phyloP scores from a whole-genome alignment of 2,329 filamentous ascomycete species.

The Beauveria medogensis region DNA sequence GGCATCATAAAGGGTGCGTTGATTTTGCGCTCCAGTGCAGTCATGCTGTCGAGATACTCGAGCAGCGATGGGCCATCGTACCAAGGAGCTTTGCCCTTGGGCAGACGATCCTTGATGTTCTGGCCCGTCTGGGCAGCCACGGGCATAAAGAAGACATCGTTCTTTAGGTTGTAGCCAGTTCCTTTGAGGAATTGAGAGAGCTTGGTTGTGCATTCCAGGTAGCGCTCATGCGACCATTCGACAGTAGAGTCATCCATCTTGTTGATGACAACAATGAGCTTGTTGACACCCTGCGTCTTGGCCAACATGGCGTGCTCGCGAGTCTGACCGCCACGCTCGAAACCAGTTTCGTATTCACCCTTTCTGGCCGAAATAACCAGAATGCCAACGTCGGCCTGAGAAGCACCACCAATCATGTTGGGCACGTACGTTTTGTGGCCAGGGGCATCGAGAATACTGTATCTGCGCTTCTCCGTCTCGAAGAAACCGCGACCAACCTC shows the following conservation, averaged over 20 bases:
- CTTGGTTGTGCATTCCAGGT: conserved; percentile 88
- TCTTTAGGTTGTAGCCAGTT: conserved; percentile 90
- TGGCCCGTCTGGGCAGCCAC: conserved; percentile 81
- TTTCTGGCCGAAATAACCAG: conserved; percentile 94
- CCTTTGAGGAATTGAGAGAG: conserved; percentile 81
- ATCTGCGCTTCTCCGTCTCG: conserved; percentile 91
- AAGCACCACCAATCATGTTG: conserved; percentile 94
- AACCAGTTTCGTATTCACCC: conserved; percentile 97
- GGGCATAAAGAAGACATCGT: conserved; percentile 90
- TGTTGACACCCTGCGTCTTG: conserved; percentile 97
- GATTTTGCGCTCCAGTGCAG: conserved; percentile 85
- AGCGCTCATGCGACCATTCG: conserved; percentile 88
- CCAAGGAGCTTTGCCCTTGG: conserved; percentile 70
- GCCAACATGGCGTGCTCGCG: conserved; percentile 96
- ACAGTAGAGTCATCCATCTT: conserved; percentile 99
- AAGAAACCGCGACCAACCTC: conserved; percentile 95
- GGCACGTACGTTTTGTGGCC: conserved; percentile 98
- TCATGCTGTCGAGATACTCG: conserved; percentile 92
- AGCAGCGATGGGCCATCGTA: conserved; percentile 84
- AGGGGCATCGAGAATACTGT: conserved; percentile 93
- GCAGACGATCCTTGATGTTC: conserved; percentile 83
- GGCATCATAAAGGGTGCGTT: conserved; percentile 99
- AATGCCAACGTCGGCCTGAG: conserved; percentile 88
- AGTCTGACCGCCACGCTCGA: conserved; percentile 92
- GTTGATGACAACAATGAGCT: conserved; percentile 90